A percentile compares a stretch with the other conserved stretches of the same genome.
Conservation (phyloP, 179 eudicot species). For the Silene coronaria region DNA sequence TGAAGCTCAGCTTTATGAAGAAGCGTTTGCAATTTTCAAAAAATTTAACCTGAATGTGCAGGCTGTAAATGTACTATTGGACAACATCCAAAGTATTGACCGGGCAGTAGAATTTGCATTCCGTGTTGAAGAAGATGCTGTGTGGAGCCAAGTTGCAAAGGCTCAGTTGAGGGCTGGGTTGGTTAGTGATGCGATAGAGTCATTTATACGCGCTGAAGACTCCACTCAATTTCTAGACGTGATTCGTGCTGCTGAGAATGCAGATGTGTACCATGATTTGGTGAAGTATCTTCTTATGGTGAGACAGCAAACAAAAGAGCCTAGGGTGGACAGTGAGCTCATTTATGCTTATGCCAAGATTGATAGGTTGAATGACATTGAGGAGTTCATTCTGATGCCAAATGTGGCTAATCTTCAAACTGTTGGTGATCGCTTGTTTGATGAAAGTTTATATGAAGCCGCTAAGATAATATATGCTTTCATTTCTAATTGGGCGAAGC, state of each 20-base stretch:
- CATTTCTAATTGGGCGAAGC: conserved; percentile 89
- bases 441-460: conserved; percentile 81
- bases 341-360: conserved; percentile 95
- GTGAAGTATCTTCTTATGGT: conserved; percentile 63
- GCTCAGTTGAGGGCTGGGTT: conserved; percentile 87
- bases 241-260: conserved; percentile 70
- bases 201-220: conserved; percentile 92
- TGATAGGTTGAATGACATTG: conserved; percentile 82
- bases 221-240: conserved; percentile 81
- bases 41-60: conserved; percentile 88
- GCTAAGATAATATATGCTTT: conserved; percentile 91
- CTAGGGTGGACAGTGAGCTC: conserved; percentile 87
- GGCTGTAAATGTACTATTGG: conserved; percentile 73
- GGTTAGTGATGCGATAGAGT: conserved; percentile 91
- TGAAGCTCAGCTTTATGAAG: conserved; percentile 88
- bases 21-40: conserved; percentile 87
- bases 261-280: conserved; percentile 41
- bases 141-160: conserved; percentile 93
- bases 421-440: conserved; percentile 87
- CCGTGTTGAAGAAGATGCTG: conserved; percentile 97
- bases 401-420: conserved; percentile 26
- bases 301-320: conserved; percentile 82
- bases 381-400: conserved; percentile 23
- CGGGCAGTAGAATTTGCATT: conserved; percentile 94
- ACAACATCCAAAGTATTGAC: conserved; percentile 54